Evolutionary conservation across 2,329 filamentous ascomycete species (phyloP).

Genomic region (Escovopsis sp.): DNA sequence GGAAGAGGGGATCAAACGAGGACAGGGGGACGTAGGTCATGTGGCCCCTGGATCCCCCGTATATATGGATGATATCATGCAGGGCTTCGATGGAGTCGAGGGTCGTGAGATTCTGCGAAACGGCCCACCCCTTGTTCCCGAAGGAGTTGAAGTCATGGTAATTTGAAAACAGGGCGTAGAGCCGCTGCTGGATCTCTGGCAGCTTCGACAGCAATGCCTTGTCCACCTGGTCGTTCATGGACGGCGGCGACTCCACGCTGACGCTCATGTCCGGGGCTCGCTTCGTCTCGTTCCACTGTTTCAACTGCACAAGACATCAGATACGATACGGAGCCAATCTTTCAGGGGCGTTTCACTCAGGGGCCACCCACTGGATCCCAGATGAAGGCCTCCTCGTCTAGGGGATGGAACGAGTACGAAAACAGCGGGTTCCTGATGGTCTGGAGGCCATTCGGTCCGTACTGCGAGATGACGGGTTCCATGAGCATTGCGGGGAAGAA

Average conservation of each 20-base stretch:
- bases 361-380: slow-evolving; percentile 40
- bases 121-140: slow-evolving; percentile 52
- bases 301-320: slow-evolving; percentile 29
- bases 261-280: slow-evolving; percentile 31
- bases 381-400: slow-evolving; percentile 42
- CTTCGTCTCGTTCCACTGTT: slow-evolving; percentile 44
- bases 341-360: neutral
- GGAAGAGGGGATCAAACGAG: slow-evolving; percentile 68
- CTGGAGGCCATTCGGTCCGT: slow-evolving; percentile 41
- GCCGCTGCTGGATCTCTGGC: slow-evolving; percentile 41
- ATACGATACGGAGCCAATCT: slow-evolving; percentile 5
- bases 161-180: slow-evolving; percentile 53
- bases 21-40: slow-evolving; percentile 59
- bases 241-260: slow-evolving; percentile 22
- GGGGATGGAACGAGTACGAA: slow-evolving; percentile 44
- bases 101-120: slow-evolving; percentile 27
- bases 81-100: slow-evolving; percentile 52
- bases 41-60: slow-evolving; percentile 46
- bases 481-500: slow-evolving; percentile 31
- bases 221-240: slow-evolving; percentile 45
- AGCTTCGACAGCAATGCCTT: slow-evolving; percentile 30
- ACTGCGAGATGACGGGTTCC: slow-evolving; percentile 34
- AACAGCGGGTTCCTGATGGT: slow-evolving; percentile 48
- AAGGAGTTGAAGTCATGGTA: slow-evolving; percentile 55
- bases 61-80: slow-evolving; percentile 48